Conservation (phyloP, 805 yeast species). For the Starmerella vitae region DNA sequence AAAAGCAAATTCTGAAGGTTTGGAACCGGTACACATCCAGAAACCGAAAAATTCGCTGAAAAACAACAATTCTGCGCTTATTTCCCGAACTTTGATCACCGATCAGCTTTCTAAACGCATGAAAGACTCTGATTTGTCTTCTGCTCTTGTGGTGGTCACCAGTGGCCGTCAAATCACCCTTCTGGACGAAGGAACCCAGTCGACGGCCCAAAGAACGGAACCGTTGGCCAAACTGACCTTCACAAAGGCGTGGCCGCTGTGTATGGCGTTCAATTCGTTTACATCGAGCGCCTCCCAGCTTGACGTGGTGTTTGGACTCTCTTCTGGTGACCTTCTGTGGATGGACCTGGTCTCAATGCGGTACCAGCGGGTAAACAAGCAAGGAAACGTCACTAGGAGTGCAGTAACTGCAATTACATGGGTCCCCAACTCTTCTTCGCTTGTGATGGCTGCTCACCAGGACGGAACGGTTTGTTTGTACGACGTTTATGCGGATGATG, state of each 20-base stretch:
- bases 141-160: slow-evolving; percentile 23
- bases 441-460: slow-evolving; percentile 44
- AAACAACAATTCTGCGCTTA: slow-evolving; percentile 30
- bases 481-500: slow-evolving; percentile 39
- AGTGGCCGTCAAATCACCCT: slow-evolving; percentile 14
- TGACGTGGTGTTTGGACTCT: slow-evolving; percentile 47
- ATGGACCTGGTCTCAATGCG: slow-evolving; percentile 39
- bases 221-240: slow-evolving; percentile 29
- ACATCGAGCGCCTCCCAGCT: slow-evolving; percentile 28
- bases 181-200: slow-evolving; percentile 21
- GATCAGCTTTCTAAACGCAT: slow-evolving; percentile 27
- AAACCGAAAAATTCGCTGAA: slow-evolving; percentile 27
- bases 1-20: neutral
- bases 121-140: slow-evolving; percentile 27
- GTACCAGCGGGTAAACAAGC: slow-evolving; percentile 41
- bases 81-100: slow-evolving; percentile 28
- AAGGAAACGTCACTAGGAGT: slow-evolving; percentile 32
- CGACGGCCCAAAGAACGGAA: slow-evolving; percentile 20
- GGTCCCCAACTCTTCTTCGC: slow-evolving; percentile 33
- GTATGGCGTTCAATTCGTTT: slow-evolving; percentile 26
- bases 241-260: slow-evolving; percentile 30
- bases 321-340: slow-evolving; percentile 55
- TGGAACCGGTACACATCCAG: neutral
- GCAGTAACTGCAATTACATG: slow-evolving; percentile 37
- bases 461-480: slow-evolving; percentile 48